phyloP scores from a whole-genome alignment of 2,329 filamentous ascomycete genomes.

The Coniella lustricola region DNA sequence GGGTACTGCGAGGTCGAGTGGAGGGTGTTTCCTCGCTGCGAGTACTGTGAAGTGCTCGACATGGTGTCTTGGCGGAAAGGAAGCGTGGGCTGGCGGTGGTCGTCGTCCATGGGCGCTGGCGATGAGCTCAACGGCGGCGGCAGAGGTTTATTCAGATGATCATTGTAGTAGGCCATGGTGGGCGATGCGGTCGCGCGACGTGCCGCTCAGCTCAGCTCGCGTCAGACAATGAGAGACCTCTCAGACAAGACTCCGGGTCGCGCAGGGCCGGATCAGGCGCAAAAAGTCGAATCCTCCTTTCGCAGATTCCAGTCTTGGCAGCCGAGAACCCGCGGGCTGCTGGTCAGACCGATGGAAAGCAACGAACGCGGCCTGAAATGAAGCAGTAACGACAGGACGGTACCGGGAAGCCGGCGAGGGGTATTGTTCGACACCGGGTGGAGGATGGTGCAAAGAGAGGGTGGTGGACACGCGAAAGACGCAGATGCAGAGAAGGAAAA shows the following conservation, averaged over 20 bases:
- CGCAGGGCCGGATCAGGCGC: not conserved
- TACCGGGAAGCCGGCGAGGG: too few species aligned
- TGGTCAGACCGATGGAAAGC: not conserved
- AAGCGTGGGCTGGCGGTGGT: constrained; percentile 11
- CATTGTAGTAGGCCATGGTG: constrained; percentile 57
- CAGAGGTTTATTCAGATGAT: constrained; percentile 17
- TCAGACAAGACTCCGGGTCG: not conserved
- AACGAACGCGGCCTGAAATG: not conserved
- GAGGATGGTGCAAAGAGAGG: too few species aligned
- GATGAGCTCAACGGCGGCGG: constrained; percentile 13
- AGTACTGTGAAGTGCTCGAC: constrained; percentile 11
- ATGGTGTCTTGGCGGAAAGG: constrained; percentile 10
- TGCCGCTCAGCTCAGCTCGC: constrained; percentile 13
- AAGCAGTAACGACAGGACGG: not conserved
- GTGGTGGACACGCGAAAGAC: not conserved
- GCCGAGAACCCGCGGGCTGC: not conserved
- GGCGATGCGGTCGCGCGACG: constrained; percentile 15
- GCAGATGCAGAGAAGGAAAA: not conserved
- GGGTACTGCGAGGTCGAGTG: constrained; percentile 19
- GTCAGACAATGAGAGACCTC: not conserved
- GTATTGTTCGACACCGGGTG: too few species aligned
- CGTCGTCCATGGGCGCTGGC: constrained; percentile 13
- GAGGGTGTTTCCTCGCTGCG: constrained; percentile 32
- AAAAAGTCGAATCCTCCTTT: not conserved
- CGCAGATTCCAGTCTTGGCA: not conserved